Conservation (phyloP, 805 yeast species). For the Saccharomycopsis sp. region DNA sequence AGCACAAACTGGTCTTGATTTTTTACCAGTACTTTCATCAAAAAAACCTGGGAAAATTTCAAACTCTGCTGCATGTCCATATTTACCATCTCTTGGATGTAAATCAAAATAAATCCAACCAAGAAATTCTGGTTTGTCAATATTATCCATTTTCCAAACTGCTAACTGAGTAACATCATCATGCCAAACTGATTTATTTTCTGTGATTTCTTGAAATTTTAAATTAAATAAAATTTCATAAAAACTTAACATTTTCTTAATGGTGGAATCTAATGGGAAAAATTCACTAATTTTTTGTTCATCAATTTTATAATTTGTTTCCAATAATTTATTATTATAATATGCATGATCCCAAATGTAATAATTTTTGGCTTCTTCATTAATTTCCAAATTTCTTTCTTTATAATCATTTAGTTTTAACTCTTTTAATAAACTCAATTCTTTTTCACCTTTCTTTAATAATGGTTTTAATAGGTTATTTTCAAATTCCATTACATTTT, state of each 20-base stretch:
- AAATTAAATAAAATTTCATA: constrained; percentile 63
- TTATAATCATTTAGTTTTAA: constrained; percentile 46
- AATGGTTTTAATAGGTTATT: constrained; percentile 50
- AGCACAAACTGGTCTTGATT: constrained; percentile 61
- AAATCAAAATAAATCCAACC: constrained; percentile 77
- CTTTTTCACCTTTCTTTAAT: constrained; percentile 47
- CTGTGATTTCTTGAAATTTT: constrained; percentile 45
- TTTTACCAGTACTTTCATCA: constrained; percentile 31
- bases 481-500: constrained; percentile 50
- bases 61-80: constrained; percentile 84
- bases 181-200: constrained; percentile 53
- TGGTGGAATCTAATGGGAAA: constrained; percentile 64
- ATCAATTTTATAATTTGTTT: constrained; percentile 62
- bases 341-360: constrained; percentile 70
- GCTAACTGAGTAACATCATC: constrained; percentile 65
- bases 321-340: constrained; percentile 55
- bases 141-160: constrained; percentile 53
- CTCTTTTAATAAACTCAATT: constrained; percentile 35
- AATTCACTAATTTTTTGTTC: constrained; percentile 62
- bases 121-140: constrained; percentile 40
- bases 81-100: constrained; percentile 80
- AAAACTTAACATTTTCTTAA: constrained; percentile 56
- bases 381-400: constrained; percentile 33
- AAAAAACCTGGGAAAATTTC: constrained; percentile 51
- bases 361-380: constrained; percentile 26